Percentiles rank a stretch among this genome's conserved stretches.
These are phyloP conservation scores for Alopecurus myosuroides DNA, from an alignment of 176 grass and related monocot species.

Conservation along the genomic window DNA sequence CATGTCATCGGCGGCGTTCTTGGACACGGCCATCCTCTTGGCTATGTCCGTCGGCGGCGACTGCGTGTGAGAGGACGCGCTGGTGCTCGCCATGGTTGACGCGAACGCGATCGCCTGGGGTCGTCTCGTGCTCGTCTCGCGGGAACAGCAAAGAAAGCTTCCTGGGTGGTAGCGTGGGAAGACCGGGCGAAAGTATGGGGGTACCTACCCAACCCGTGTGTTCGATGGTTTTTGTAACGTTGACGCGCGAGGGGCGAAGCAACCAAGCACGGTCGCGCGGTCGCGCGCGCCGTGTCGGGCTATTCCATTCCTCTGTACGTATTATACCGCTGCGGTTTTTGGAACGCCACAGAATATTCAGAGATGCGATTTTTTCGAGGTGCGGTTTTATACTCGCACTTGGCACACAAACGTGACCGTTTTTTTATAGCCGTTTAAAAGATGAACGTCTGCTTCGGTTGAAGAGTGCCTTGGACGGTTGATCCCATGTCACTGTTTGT, in stretches of 20 bases:
- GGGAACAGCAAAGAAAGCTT: not conserved
- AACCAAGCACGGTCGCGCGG: not conserved
- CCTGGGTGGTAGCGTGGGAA: not conserved
- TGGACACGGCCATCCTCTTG: slow-evolving; percentile 46
- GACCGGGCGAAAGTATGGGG: not conserved
- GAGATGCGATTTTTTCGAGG: not conserved
- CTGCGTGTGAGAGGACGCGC: not conserved
- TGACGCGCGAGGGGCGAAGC: not conserved
- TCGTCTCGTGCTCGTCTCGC: not conserved
- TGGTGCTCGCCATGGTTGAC: not conserved
- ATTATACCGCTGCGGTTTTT: not conserved
- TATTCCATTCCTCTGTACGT: too few relatives aligned
- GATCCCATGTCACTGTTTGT: not conserved
- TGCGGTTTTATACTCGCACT: not conserved
- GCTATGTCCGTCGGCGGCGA: not conserved
- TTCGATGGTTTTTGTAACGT: not conserved
- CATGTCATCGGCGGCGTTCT: slow-evolving; percentile 93
- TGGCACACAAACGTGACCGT: not conserved
- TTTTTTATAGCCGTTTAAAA: not conserved
- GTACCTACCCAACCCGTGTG: not conserved
- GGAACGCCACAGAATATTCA: not conserved
- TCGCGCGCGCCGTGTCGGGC: not conserved
- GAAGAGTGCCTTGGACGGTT: not conserved
- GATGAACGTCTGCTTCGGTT: not conserved
- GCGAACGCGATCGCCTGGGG: not conserved